Conservation (phyloP, 495 filamentous ascomycete species). For the Tuber magnatum region DNA sequence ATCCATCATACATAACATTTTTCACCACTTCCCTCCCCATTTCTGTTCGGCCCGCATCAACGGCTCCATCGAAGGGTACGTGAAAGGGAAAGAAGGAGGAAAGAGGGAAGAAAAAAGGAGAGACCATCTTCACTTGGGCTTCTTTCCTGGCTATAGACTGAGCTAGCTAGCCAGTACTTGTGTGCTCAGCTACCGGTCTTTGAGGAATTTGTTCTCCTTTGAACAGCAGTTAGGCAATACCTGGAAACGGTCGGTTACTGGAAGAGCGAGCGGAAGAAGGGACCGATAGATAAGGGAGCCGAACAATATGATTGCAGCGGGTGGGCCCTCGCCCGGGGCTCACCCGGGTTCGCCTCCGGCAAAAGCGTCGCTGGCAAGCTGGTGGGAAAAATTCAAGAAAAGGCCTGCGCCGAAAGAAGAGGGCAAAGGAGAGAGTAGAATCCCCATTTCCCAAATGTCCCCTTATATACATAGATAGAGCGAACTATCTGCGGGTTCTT, state of each 20-base stretch:
- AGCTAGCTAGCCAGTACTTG: neutral
- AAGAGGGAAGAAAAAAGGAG: constrained; percentile 7
- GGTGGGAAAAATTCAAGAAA: constrained; percentile 70
- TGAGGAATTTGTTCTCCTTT: neutral
- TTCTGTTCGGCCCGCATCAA: constrained; percentile 7
- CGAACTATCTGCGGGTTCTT: neutral
- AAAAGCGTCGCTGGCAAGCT: constrained; percentile 60
- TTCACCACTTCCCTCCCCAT: constrained; percentile 11
- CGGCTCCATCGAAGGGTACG: neutral
- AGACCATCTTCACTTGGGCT: neutral
- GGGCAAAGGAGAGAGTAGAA: constrained; percentile 55
- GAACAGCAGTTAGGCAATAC: neutral
- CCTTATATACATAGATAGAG: neutral
- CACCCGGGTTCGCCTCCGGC: constrained; percentile 51
- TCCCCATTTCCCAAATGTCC: neutral
- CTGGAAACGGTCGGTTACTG: neutral
- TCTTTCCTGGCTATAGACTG: neutral
- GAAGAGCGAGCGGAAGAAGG: constrained; percentile 6
- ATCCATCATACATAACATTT: constrained; percentile 30
- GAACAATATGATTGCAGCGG: constrained; percentile 22
- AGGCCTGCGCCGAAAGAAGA: constrained; percentile 52
- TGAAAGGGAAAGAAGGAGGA: constrained; percentile 7
- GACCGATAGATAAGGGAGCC: constrained; percentile 13
- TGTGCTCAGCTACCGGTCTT: neutral
- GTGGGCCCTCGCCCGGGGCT: constrained; percentile 12